Percentiles rank a stretch among this genome's conserved stretches.
phyloP scores from a whole-genome alignment of 257 asterid genomes.

The Schizonepeta tenuifolia region DNA sequence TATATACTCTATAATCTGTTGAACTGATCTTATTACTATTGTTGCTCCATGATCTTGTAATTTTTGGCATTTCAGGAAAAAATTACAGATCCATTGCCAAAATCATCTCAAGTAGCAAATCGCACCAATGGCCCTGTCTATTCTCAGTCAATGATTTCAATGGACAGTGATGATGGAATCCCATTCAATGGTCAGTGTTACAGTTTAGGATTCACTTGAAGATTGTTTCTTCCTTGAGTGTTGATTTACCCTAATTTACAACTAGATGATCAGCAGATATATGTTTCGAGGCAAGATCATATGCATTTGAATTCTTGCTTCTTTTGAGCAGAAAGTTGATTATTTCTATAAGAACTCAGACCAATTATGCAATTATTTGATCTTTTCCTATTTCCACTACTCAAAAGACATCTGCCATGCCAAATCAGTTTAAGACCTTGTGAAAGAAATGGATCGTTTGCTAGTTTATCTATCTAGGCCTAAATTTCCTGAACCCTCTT shows the following conservation, averaged over 20 bases:
- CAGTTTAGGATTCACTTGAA: constrained; percentile 13
- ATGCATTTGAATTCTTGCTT: not conserved
- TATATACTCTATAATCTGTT: not conserved
- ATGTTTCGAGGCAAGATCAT: not conserved
- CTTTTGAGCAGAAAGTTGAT: not conserved
- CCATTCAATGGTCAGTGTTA: constrained; percentile 67
- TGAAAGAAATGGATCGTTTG: not conserved
- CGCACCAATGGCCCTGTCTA: constrained; percentile 71
- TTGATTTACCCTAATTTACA: constrained; percentile 23
- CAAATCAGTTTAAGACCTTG: constrained; percentile 1
- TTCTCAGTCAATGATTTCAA: constrained; percentile 64
- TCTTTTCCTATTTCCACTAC: not conserved
- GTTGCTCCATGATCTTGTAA: constrained; percentile 17
- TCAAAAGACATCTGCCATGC: not conserved
- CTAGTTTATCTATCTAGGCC: not conserved
- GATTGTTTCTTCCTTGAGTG: not conserved
- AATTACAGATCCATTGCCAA: constrained; percentile 62
- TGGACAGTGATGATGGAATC: constrained; percentile 88
- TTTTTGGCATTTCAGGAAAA: constrained; percentile 66
- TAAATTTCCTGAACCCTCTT: no score
- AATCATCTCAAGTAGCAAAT: constrained; percentile 66
- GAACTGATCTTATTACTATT: constrained; percentile 15
- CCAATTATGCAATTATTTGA: not conserved
- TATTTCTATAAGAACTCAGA: constrained; percentile 2
- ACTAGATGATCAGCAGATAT: constrained; percentile 5